These are phyloP conservation scores for Fusarium oxysporum DNA, from an alignment of 2,329 filamentous ascomycete genomes.

Conservation along the genomic window DNA sequence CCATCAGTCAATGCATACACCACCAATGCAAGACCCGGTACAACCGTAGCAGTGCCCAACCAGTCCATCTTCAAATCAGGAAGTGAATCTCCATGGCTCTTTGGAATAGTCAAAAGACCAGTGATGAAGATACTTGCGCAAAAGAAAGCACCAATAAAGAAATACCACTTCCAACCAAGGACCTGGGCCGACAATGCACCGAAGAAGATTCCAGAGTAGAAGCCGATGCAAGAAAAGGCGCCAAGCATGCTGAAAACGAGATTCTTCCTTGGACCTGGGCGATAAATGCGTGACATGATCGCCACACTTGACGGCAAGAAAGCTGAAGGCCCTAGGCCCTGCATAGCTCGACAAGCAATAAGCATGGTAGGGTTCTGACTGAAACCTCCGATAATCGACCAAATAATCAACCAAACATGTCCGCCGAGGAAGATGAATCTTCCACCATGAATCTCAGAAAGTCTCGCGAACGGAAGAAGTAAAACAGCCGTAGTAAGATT, in stretches of 20 bases:
- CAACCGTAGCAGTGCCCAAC: conserved; percentile 69
- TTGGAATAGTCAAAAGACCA: conserved; percentile 56
- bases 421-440: conserved; percentile 71
- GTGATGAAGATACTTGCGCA: conserved; percentile 58
- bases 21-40: conserved; percentile 74
- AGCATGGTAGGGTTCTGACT: conserved; percentile 74
- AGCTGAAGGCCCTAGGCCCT: conserved; percentile 78
- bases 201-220: conserved; percentile 75
- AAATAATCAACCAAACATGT: conserved; percentile 72
- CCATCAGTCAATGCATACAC: conserved; percentile 82
- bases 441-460: conserved; percentile 72
- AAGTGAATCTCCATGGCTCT: conserved; percentile 44
- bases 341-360: conserved; percentile 77
- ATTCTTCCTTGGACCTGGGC: conserved; percentile 79
- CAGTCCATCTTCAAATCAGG: conserved; percentile 71
- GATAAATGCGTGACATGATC: conserved; percentile 76
- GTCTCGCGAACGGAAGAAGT: conserved; percentile 71
- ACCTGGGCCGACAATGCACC: conserved; percentile 72
- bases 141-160: conserved; percentile 69
- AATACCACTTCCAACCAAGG: conserved; percentile 75
- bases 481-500: conserved; percentile 68
- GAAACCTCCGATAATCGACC: conserved; percentile 77
- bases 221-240: conserved; percentile 68
- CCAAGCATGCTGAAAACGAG: conserved; percentile 71
- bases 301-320: conserved; percentile 76